A percentile compares a stretch with the other conserved stretches of the same genome.
Conservation (phyloP, 257 asterid species). For the Coffea canephora region DNA sequence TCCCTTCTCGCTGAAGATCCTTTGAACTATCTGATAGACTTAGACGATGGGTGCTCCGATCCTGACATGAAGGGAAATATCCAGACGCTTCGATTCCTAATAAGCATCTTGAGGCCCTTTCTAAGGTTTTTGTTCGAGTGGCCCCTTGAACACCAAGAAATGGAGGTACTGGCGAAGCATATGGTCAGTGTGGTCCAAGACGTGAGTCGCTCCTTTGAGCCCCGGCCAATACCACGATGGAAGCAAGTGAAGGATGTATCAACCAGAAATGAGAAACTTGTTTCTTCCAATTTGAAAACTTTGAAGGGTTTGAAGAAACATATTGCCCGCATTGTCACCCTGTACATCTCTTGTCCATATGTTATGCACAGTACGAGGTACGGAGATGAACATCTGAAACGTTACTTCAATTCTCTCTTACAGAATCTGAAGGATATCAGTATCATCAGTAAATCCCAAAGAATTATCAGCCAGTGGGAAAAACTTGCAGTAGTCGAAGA, state of each 20-base stretch:
- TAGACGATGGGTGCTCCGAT: background rate
- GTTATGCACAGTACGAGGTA: background rate
- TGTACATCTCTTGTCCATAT: too few relatives aligned
- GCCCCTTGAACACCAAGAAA: background rate
- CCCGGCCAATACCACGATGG: background rate
- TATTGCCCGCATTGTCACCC: background rate
- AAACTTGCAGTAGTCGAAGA: background rate
- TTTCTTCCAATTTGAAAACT: background rate
- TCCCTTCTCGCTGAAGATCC: background rate
- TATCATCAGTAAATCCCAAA: background rate
- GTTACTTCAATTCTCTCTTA: background rate
- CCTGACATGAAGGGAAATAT: background rate
- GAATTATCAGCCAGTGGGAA: background rate
- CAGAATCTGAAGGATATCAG: background rate
- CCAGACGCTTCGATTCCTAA: background rate
- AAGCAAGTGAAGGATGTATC: background rate
- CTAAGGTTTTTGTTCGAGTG: background rate
- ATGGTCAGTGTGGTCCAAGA: background rate
- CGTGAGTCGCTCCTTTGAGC: background rate
- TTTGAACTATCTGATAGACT: background rate
- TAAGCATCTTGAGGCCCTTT: background rate
- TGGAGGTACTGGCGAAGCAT: background rate
- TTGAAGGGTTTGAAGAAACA: background rate
- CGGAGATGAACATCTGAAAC: too few relatives aligned
- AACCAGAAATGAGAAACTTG: background rate